Base-by-base conservation (phyloP, 805 yeast species). In the Metschnikowia lachancei region DNA sequence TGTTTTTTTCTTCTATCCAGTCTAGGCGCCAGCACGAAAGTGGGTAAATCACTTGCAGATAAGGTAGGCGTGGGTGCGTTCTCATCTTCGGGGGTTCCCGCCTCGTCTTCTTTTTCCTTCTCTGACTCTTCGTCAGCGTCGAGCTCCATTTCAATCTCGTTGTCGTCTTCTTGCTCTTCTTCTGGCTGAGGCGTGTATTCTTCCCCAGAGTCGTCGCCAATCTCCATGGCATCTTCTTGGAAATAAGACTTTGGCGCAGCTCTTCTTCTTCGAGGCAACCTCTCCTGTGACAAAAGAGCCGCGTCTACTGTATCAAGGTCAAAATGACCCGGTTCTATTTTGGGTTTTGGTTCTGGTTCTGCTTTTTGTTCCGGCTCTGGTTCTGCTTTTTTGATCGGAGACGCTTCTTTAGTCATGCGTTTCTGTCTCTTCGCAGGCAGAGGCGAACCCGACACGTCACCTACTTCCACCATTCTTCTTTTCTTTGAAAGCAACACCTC, bases 401-500 rank as follows among this genome's bases (percentile, higher is more conserved):
- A 22, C 24, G 7, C 37, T 7, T 32, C 31, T 33, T 32, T 1
- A 10, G 16, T 16, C 10, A 19, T 14, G 18, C 38, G 41, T 32
- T 43, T 43, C 16, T 34, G 41, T 38, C 35, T 35, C 35, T 39
- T 45, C 4, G 36, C n/a, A n/a, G 16, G 32, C 13, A 20, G 9
- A 2, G 33, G 33, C 20, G n/a, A 17, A 32, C 24, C n/a, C 7
- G 36, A 19, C 17, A n/a, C 14, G 13, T 26, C 38, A 7, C 33
- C 40, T 11, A 41, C 29, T 14, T 22, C 38, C 19, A 41, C 36
- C 43, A 52, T 22, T 18, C 53, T 17, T 33, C 50, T 41, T 39
- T 58, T 54, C 55, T 56, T 61, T 17, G 52, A 50, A 6, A 56
- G 40, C 39, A 24, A 54, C 3, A 59, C 41, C 4, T 61, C 65